Conservation (phyloP, 2,329 filamentous ascomycete species). For the Epichloe aotearoae region DNA sequence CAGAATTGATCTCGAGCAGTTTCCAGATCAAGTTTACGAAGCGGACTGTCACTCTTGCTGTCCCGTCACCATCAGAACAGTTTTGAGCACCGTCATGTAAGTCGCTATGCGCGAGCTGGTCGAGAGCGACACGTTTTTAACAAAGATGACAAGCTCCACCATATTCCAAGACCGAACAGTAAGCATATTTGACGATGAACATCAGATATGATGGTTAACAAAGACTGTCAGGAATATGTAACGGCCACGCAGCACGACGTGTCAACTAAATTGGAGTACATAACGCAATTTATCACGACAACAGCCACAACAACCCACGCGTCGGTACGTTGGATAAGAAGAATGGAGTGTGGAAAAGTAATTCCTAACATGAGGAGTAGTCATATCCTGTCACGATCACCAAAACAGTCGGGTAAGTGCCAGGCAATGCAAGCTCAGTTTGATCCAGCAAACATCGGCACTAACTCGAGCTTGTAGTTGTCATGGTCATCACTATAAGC, state of each 20-base stretch:
- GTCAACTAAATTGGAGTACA: slow-evolving; percentile 10
- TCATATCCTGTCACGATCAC: slow-evolving; percentile 13
- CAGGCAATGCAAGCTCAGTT: not conserved
- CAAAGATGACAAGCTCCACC: slow-evolving; percentile 1
- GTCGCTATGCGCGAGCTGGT: not conserved
- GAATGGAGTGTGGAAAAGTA: not conserved
- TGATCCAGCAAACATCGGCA: not conserved
- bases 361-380: slow-evolving; percentile 6
- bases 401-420: slow-evolving; percentile 6
- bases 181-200: not conserved
- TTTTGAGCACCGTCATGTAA: slow-evolving; percentile 3
- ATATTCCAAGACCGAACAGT: slow-evolving; percentile 5
- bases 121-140: not conserved
- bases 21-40: slow-evolving; percentile 1
- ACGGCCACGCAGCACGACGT: slow-evolving; percentile 9
- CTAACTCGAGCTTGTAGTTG: slow-evolving; percentile 1
- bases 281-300: slow-evolving; percentile 9
- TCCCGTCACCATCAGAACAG: slow-evolving; percentile 2
- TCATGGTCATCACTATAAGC: not conserved
- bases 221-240: slow-evolving; percentile 5
- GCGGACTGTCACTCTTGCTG: slow-evolving; percentile 1
- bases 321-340: slow-evolving; percentile 4
- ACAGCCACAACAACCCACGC: slow-evolving; percentile 8
- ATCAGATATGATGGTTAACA: not conserved
- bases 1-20: not conserved